phyloP scores from a whole-genome alignment of 768 basidiomycete genomes.

The Megacollybia marginata region DNA sequence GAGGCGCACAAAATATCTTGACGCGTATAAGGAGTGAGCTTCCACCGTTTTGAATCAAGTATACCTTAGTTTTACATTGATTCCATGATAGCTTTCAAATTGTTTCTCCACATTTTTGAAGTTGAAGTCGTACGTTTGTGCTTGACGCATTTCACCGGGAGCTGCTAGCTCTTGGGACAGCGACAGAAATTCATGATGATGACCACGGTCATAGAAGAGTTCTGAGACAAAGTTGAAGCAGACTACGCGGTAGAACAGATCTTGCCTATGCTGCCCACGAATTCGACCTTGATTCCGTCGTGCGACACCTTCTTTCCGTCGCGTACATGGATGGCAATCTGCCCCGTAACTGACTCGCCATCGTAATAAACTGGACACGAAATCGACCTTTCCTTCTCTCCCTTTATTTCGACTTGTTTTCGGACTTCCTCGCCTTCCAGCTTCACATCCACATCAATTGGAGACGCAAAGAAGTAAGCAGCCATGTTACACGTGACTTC shows the following conservation, averaged over 20 bases:
- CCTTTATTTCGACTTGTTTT: conserved; percentile 85
- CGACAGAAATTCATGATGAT: conserved; percentile 97
- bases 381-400: conserved; percentile 78
- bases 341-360: conserved; percentile 85
- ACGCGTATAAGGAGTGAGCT: not conserved
- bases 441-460: conserved; percentile 87
- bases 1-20: conserved; percentile 88
- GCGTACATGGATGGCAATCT: conserved; percentile 83
- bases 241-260: conserved; percentile 3
- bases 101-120: conserved; percentile 99
- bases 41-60: conserved; percentile 12
- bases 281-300: conserved; percentile 97
- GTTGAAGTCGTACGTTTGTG: conserved; percentile 92
- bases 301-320: conserved; percentile 95
- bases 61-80: conserved; percentile 94
- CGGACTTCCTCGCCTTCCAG: conserved; percentile 81
- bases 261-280: conserved; percentile 91
- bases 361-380: conserved; percentile 94
- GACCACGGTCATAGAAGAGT: conserved; percentile 95
- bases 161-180: conserved; percentile 91
- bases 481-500: conserved; percentile 42
- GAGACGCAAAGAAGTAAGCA: conserved; percentile 86
- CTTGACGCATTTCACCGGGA: conserved; percentile 95
- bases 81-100: conserved; percentile 95
- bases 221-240: conserved; percentile 30